Base-by-base conservation (phyloP, 345 rosid genomes). In the Eucalyptus shirleyi region DNA sequence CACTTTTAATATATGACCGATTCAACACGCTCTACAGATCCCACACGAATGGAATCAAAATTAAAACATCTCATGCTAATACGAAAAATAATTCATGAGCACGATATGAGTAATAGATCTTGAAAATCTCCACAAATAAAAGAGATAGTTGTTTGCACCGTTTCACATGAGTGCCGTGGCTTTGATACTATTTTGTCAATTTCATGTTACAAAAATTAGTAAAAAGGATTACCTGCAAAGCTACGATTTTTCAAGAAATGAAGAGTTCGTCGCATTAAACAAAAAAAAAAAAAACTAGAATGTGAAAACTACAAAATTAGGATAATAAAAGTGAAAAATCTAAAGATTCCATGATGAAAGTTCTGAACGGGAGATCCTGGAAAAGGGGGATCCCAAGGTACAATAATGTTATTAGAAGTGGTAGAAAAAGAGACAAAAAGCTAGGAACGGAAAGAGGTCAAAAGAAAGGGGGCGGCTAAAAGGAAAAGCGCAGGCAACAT, bases 181-280 rank as follows among this genome's bases (percentile, higher is more conserved):
- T 32, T 69, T 17, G 18, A 18, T 17, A 5, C 24, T 1, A 32
- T 67, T 23, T 69, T 32, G 23, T 17, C 42, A 34, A 34, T 19
- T 37, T 34, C 7, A 18, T 34, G 1, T 34, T 72, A 19, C 0
- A 34, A 72, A 72, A 72, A 72, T 19, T 72, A 34, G 0, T 72
- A 18, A 72, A 18, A 19, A 72, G 9, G 81, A 69, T 69, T 69
- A 34, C 81, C 9, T 8, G 40, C 18, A 50, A 50, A 50, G 19
- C 53, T 50, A 50, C 24, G 2, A 32, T 34, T 69, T 69, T 69
- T 69, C 23, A 69, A 69, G 24, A 69, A 34, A 34, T 72, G 0
- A 10, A 0, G 82, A 19, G 44, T 19, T 0, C 0, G 26, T 0
- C 0, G 15, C 44, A 34, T 72, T 19, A 19, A 72, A 34, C 3